Percentiles rank a stretch among this genome's conserved stretches.
phyloP scores from a whole-genome alignment of 2,329 filamentous ascomycete species.

The Gliomastix tumulicola region DNA sequence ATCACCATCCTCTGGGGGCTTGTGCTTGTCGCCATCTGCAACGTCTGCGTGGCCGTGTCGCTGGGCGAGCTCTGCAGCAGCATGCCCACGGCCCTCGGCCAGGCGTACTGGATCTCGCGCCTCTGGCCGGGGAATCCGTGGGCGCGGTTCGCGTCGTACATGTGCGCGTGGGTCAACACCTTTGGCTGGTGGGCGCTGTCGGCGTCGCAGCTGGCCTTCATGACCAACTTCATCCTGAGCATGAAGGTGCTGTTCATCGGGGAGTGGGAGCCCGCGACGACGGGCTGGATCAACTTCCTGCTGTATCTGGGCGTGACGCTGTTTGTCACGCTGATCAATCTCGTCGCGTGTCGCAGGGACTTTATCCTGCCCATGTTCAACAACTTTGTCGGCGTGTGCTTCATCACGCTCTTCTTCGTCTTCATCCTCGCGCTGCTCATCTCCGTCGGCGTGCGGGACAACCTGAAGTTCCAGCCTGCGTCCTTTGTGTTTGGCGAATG shows the following conservation, averaged over 20 bases:
- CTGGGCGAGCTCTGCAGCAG: conserved; percentile 40
- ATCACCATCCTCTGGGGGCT: conserved; percentile 40
- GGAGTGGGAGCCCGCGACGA: conserved; percentile 25
- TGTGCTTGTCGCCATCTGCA: conserved; percentile 35
- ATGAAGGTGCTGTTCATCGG: conserved; percentile 38
- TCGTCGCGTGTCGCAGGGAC: conserved; percentile 29
- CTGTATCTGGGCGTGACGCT: conserved; percentile 38
- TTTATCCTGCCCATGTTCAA: conserved; percentile 30
- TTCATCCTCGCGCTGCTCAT: conserved; percentile 37
- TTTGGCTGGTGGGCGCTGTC: conserved; percentile 47
- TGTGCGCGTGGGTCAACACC: conserved; percentile 46
- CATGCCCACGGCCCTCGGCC: conserved; percentile 45
- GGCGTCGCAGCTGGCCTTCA: conserved; percentile 40
- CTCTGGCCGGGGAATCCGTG: conserved; percentile 16
- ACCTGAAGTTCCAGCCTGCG: conserved; percentile 30
- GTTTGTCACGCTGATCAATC: conserved; percentile 33
- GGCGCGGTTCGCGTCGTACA: conserved; percentile 37
- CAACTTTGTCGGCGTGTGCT: conserved; percentile 39
- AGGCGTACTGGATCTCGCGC: conserved; percentile 36
- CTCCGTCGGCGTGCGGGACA: conserved; percentile 30
- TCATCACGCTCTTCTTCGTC: conserved; percentile 35
- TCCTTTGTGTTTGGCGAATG: conserved; percentile 36
- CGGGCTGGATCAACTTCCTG: conserved; percentile 39
- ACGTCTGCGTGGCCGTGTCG: conserved; percentile 36
- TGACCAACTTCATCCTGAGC: conserved; percentile 40